phyloP scores from a whole-genome alignment of 768 basidiomycete species.

The Kwoniella dejecticola region DNA sequence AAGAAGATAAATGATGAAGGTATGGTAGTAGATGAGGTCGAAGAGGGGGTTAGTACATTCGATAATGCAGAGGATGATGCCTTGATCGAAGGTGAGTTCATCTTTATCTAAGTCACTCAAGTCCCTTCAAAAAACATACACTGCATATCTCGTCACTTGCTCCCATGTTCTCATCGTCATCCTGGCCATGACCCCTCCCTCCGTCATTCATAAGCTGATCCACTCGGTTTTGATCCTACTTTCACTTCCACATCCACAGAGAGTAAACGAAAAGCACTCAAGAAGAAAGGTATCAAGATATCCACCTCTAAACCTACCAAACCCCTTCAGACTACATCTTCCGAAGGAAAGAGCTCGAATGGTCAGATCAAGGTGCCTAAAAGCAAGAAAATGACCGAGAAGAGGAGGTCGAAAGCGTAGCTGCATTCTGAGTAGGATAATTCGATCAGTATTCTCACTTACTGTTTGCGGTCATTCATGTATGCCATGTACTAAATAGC shows the following conservation, averaged over 20 bases:
- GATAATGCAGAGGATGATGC: constrained; percentile 74
- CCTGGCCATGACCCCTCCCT: too few relatives aligned
- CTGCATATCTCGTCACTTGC: too few relatives aligned
- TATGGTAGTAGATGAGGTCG: constrained; percentile 32
- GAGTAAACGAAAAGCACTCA: constrained; percentile 56
- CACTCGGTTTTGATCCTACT: neutral
- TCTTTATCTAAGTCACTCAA: too few relatives aligned
- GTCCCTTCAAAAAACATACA: too few relatives aligned
- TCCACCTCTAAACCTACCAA: constrained; percentile 20
- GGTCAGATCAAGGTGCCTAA: constrained; percentile 37
- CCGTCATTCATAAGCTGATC: neutral
- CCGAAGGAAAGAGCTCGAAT: neutral
- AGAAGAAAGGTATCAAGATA: constrained; percentile 58
- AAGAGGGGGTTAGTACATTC: constrained; percentile 59
- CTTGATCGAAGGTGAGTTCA: constrained; percentile 73
- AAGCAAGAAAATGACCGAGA: constrained; percentile 42
- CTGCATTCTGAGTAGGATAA: neutral
- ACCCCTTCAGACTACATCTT: constrained; percentile 2
- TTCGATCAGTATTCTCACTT: too few relatives aligned
- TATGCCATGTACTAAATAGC: too few relatives aligned
- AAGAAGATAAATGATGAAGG: constrained; percentile 50
- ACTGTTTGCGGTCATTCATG: too few relatives aligned
- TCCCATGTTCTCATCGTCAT: too few relatives aligned
- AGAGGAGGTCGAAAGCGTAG: constrained; percentile 22
- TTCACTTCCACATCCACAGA: constrained; percentile 59